Base-by-base conservation (phyloP, 2,329 filamentous ascomycete genomes). In the Ciborinia camelliae region DNA sequence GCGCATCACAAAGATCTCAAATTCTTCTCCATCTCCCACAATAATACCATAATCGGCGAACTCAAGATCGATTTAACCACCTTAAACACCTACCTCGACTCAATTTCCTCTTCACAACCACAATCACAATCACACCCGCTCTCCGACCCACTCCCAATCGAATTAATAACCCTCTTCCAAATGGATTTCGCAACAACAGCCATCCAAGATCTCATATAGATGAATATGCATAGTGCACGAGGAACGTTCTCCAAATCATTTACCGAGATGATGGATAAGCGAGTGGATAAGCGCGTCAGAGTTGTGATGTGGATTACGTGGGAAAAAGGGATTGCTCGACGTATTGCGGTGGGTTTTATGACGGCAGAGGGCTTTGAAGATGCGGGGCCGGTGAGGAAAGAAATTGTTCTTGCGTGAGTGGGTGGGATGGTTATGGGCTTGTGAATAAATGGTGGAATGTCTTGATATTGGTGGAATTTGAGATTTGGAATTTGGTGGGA, bases 81-180 rank as follows among this genome's bases (percentile, higher is more conserved):
- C 18, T 14, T 55, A 5, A 43, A 30, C 12, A 15, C 0, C 1
- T 43, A 30, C 20, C 26, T 30, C 6, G 7, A 0, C 7, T 30
- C 23, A 8, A 1, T n/a, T n/a, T n/a, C n/a, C n/a, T n/a, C n/a
- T n/a, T n/a, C n/a, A n/a, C n/a, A n/a, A n/a, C n/a, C n/a, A n/a
- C n/a, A n/a, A n/a, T n/a, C n/a, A n/a, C n/a, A 50, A 2, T 6
- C 14, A 28, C 8, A 18, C 0, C 4, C 6, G 2, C 1, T 15
- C 20, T 8, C 0, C 2, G 7, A 15, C 0, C 7, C 0, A 4
- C 15, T 7, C 20, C 8, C 2, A 6, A 9, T 43, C 1, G 37
- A 57, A 43, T 28, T 57, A 2, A 30, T 57, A 5, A 30, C 53
- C 1, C 10, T 43, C 6, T 43, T 57, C 4, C 23, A 57, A 8